Evolutionary conservation across 768 basidiomycete species (phyloP).

Genomic region (Leucogyrophana mollusca): DNA sequence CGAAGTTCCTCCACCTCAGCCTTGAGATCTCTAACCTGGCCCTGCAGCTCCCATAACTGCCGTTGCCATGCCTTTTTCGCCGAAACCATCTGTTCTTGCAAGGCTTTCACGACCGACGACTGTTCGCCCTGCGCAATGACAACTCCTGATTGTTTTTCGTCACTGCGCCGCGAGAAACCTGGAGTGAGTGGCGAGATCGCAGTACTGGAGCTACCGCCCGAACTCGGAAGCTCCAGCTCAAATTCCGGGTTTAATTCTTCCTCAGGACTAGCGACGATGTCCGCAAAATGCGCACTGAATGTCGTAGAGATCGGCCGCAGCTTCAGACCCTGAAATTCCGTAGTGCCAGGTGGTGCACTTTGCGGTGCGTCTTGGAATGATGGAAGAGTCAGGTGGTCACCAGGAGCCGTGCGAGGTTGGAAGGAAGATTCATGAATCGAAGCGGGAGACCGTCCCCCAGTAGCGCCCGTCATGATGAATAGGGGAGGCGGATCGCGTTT

Average conservation of each 20-base stretch:
- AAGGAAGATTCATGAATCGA: slow-evolving; percentile 11
- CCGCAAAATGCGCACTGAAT: slow-evolving; percentile 69
- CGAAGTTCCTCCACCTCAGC: slow-evolving; percentile 63
- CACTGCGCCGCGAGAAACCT: slow-evolving; percentile 29
- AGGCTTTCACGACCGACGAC: slow-evolving; percentile 42
- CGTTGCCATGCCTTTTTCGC: slow-evolving; percentile 67
- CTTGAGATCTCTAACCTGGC: slow-evolving; percentile 69
- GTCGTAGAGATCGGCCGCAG: slow-evolving; percentile 74
- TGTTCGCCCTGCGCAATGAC: slow-evolving; percentile 38
- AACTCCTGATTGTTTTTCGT: slow-evolving; percentile 27
- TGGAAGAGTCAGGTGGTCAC: slow-evolving; percentile 11
- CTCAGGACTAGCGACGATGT: slow-evolving; percentile 30
- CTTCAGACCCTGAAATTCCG: slow-evolving; percentile 64
- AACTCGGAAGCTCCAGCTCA: slow-evolving; percentile 52
- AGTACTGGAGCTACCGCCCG: slow-evolving; percentile 38
- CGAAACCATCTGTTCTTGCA: slow-evolving; percentile 61
- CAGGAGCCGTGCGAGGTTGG: slow-evolving; percentile 14
- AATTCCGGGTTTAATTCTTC: slow-evolving; percentile 34
- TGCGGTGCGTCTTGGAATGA: slow-evolving; percentile 32
- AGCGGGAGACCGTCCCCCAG: slow-evolving; percentile 13
- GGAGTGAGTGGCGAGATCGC: slow-evolving; percentile 50
- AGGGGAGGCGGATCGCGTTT: slow-evolving; percentile 29
- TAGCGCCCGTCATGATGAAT: slow-evolving; percentile 25
- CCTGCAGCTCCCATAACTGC: slow-evolving; percentile 74
- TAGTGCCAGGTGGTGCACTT: slow-evolving; percentile 65